Evolutionary conservation across 129 eudicot genomes (phyloP).

Genomic region (Chrysanthemum seticuspe): DNA sequence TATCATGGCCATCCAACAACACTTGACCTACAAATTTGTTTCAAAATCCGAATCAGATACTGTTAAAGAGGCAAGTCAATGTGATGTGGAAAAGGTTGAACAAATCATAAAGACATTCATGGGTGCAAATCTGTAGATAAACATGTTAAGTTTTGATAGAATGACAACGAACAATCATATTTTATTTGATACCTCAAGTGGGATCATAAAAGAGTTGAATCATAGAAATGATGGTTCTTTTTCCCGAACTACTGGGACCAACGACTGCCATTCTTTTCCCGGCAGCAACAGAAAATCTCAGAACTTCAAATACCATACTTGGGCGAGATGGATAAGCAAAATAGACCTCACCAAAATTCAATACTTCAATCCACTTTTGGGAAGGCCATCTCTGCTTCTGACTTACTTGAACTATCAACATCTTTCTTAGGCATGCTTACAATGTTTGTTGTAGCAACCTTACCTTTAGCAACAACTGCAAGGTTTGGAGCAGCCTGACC

Average conservation of each 20-base stretch:
- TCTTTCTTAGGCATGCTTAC: constrained; percentile 55
- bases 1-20: constrained; percentile 65
- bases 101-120: too few species aligned
- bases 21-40: constrained; percentile 41
- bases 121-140: too few species aligned
- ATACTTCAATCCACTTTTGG: constrained; percentile 46
- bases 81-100: background rate
- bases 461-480: constrained; percentile 69
- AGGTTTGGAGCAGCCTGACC: constrained; percentile 85
- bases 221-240: constrained; percentile 68
- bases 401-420: constrained; percentile 26
- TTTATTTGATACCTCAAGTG: constrained; percentile 47
- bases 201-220: constrained; percentile 68
- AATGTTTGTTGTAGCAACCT: constrained; percentile 59
- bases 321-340: constrained; percentile 72
- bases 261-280: constrained; percentile 62
- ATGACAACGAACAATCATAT: background rate
- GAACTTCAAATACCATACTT: constrained; percentile 51
- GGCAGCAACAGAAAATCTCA: constrained; percentile 55
- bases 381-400: constrained; percentile 41
- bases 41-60: background rate
- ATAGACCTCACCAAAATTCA: constrained; percentile 50
- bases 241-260: constrained; percentile 83
- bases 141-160: too few species aligned
- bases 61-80: background rate